Base-by-base conservation (phyloP, 371 early-diverging fungal species). In the Saksenaea vasiformis region DNA sequence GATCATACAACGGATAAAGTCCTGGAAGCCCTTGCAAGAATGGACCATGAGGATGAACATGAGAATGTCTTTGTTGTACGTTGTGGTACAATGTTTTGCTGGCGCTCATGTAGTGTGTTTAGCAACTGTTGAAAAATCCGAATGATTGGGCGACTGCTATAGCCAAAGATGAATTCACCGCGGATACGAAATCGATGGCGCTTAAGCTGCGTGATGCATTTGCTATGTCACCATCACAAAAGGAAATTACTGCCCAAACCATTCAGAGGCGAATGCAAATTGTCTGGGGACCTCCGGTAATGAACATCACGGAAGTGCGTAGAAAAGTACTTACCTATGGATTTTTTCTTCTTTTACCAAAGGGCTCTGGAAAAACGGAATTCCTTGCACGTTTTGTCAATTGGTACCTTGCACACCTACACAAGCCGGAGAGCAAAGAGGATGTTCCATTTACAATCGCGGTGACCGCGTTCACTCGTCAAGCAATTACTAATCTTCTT, bases 301-400 rank as follows among this genome's bases (percentile, higher is more conserved):
- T 67, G 61, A 19, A 9, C 22, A 61, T 13, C 36, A 54, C 14
- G 31, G 14, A 3, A 9, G 44, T 38, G 28, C 51, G 22, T 39
- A 41, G 24, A 36, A n/a, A 35, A 35, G 4, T 51, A 26, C 15
- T 44, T 13, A 24, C 37, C 8, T 17, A n/a, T 22, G 38, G 26
- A 24, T 26, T 59, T 41, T 27, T n/a, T 15, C 17, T 41, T 15
- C 19, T 59, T 22, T 38, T n/a, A 28, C 14, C 24, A n/a, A 14
- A 86, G 86, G 87, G 87, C 3, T 86, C 87, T 5, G 87, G 87
- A 28, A 86, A 86, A 53, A 85, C 87, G 1, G 80, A 82, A 41
- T 86, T 85, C 47, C 64, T 86, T 39, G 82, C 85, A 1, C 58
- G 82, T 15, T 79, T 84, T 36, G 60, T 79, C 9, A 70, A 79